Percentiles rank a stretch among this genome's conserved stretches.
phyloP scores from a whole-genome alignment of 2,329 filamentous ascomycete genomes.

The Aspergillus intermedius region DNA sequence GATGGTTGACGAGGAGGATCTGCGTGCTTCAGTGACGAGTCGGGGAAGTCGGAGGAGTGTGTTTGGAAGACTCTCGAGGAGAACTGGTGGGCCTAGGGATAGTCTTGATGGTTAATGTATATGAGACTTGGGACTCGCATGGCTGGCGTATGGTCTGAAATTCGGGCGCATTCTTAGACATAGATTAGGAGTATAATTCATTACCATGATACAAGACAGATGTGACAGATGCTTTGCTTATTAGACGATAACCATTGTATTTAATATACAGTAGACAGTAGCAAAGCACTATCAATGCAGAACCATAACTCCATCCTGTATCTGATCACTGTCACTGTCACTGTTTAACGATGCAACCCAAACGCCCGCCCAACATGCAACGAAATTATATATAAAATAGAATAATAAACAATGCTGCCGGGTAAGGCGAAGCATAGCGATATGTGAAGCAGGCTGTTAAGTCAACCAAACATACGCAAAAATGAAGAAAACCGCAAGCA shows the following conservation, averaged over 20 bases:
- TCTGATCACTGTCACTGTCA: neutral
- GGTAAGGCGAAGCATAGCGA: neutral
- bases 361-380: neutral
- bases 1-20: conserved; percentile 28
- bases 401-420: neutral
- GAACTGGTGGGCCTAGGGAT: conserved; percentile 37
- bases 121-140: neutral
- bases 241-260: neutral
- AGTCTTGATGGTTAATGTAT: conserved; percentile 44
- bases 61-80: conserved; percentile 36
- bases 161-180: too few species aligned
- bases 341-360: neutral
- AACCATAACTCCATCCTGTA: neutral
- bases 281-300: neutral
- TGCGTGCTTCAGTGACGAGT: conserved; percentile 28
- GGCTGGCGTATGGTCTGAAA: neutral
- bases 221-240: neutral
- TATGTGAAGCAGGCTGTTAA: conserved; percentile 38
- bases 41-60: conserved; percentile 26
- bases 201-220: neutral
- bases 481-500: conserved; percentile 70
- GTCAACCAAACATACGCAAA: conserved; percentile 94
- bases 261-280: neutral
- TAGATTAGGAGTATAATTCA: neutral
- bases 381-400: neutral